Base-by-base conservation (phyloP, 108 stramenopile species). In the Cyclotella kingstonii region DNA sequence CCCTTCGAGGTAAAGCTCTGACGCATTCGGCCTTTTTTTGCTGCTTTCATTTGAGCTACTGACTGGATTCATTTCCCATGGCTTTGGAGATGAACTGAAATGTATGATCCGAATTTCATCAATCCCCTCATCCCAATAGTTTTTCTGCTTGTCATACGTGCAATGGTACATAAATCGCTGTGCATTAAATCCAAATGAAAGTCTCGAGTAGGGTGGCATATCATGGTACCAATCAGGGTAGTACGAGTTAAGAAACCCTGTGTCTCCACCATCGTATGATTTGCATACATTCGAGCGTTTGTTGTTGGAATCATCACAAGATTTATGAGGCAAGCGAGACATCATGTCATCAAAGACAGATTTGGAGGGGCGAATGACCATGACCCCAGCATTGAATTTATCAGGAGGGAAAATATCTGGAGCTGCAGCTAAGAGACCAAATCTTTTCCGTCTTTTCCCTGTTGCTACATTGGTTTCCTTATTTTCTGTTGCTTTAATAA, bases 351-450 rank as follows among this genome's bases (percentile, higher is more conserved):
- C 56, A 60, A 79, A 82, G 8, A 76, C 68, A 3, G 50, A n/a
- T 54, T 40, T 42, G 17, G 72, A 76, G 19, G 92, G 94, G 33
- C 81, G 74, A 52, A 95, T 39, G 2, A 95, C 84, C 81, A 95
- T 78, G n/a, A 95, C 93, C 6, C 93, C 93, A 12, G 90, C 86
- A 56, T 94, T 93, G 80, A 96, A 96, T 26, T 77, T 68, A 58
- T 92, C 84, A 0, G 93, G 93, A 10, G 91, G 87, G 23, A 94
- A 79, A 6, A 93, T 61, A 53, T 94, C 90, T 2, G 93, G 91
- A 50, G 90, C 90, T 5, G 95, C 95, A 5, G 93, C 93, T 27
- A 94, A 72, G 10, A 87, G 70, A 31, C 84, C 77, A 21, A 70
- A 48, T 42, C 78, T 76, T 49, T 81, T 75, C n/a, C n/a, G n/a